Evolutionary conservation across 2,329 filamentous ascomycete genomes (phyloP), one percentile per base, ranked within the genome.

Genomic region (Alternaria angustiovoidea): DNA sequence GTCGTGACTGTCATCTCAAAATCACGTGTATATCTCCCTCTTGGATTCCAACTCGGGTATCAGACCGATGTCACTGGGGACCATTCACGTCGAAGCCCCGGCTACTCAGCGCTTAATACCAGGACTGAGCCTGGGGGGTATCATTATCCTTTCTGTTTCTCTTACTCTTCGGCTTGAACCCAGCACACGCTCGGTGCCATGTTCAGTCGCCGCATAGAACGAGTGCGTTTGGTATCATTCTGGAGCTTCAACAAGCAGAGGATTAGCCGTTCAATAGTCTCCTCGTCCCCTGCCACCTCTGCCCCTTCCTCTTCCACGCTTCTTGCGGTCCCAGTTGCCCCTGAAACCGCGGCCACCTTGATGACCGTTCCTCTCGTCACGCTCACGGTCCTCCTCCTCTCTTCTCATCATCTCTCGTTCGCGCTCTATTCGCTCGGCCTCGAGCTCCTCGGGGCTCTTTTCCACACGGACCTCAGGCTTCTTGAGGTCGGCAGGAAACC

Each of bases 401-500:
- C 78, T 77, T 63, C 61, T 73, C 73, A 74, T 76, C 78, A 78
- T 76, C 81, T 82, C 70, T 72, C 79, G 72, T 83, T 84, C 70
- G 81, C 82, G 64, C 81, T 78, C 72, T 79, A 79, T 64, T 76
- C 81, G 68, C 81, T 89, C 87, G 53, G 81, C 81, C 75, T 88
- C 87, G 46, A 88, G 82, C 82, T 90, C 91, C 65, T 91, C 88
- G 30, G 87, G 87, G 7, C 90, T 92, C 82, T 90, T 91, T 76
- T 92, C 90, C 39, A 93, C 82, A 57, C 82, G 81, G 42, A 86
- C 83, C 59, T 85, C 85, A 6, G 86, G 87, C 68, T 83, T 85
- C 61, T 83, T 84, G 55, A 89, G 81, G 64, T 94, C 89, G 72
- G 87, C 87, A 24, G 89, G 87, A 89, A 92, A 98, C 61, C 89